These are phyloP conservation scores for Coniferiporia weirii DNA, from an alignment of 1,284 basidiomycete species.

Conservation along the genomic window DNA sequence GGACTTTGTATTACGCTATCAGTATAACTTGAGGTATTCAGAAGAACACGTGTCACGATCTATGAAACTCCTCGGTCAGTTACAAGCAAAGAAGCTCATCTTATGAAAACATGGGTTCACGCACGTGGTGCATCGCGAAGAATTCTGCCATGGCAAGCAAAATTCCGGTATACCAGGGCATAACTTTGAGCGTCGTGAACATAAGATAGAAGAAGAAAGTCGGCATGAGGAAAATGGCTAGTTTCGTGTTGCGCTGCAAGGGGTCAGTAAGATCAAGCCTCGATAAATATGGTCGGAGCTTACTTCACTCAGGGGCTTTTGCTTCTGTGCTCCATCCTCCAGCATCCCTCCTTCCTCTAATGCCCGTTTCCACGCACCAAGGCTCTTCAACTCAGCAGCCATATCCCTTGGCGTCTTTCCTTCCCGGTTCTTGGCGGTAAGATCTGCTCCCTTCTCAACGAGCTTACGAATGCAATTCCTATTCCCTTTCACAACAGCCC, in stretches of 20 bases:
- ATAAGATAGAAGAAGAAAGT: constrained; percentile 76
- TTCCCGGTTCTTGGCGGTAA: constrained; percentile 76
- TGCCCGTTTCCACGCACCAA: constrained; percentile 84
- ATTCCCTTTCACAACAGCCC: constrained; percentile 98
- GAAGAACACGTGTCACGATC: constrained; percentile 78
- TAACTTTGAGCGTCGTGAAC: constrained; percentile 74
- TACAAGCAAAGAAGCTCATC: constrained; percentile 9
- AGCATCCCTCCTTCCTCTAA: constrained; percentile 81
- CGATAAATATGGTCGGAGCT: not conserved
- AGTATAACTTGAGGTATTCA: constrained; percentile 73
- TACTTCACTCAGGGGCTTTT: constrained; percentile 68
- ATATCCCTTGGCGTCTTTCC: constrained; percentile 92
- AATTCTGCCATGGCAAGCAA: constrained; percentile 81
- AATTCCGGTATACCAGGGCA: constrained; percentile 88
- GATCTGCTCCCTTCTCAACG: constrained; percentile 80
- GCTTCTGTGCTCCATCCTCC: constrained; percentile 67
- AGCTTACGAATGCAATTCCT: constrained; percentile 80
- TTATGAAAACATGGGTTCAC: constrained; percentile 27
- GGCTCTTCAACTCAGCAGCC: constrained; percentile 88
- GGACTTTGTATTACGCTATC: constrained; percentile 76
- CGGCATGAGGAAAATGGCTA: constrained; percentile 80
- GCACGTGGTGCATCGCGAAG: constrained; percentile 88
- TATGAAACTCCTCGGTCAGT: constrained; percentile 25
- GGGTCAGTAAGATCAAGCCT: not conserved
- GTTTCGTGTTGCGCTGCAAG: constrained; percentile 67